phyloP scores from a whole-genome alignment of 2,329 filamentous ascomycete species.

The Aureobasidium sp. region DNA sequence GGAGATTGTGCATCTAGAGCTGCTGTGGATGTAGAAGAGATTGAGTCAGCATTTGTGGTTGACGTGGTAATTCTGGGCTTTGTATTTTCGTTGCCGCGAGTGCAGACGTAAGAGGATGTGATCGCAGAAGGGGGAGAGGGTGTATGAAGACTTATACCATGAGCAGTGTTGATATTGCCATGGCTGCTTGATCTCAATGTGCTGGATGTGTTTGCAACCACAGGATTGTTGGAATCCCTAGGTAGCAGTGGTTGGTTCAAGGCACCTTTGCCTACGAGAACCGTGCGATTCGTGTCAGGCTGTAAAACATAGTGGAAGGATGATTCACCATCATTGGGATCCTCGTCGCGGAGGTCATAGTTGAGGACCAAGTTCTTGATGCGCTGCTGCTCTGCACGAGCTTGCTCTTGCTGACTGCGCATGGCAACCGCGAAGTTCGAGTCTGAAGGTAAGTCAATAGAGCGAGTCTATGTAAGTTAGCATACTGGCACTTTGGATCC shows the following conservation, averaged over 20 bases:
- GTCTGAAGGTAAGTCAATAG: constrained; percentile 81
- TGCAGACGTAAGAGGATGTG: not conserved
- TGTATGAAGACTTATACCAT: constrained; percentile 13
- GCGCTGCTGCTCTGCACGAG: constrained; percentile 91
- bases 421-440: constrained; percentile 94
- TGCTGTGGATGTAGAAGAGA: constrained; percentile 4
- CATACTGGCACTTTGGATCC: not conserved
- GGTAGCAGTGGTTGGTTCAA: constrained; percentile 21
- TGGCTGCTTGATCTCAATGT: constrained; percentile 11
- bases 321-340: constrained; percentile 64
- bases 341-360: constrained; percentile 77
- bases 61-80: not conserved
- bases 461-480: constrained; percentile 60
- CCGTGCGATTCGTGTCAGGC: constrained; percentile 45
- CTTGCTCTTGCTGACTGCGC: constrained; percentile 90
- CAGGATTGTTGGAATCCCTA: constrained; percentile 25
- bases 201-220: not conserved
- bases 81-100: constrained; percentile 2
- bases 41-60: constrained; percentile 4
- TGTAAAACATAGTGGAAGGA: constrained; percentile 37
- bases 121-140: constrained; percentile 1
- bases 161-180: constrained; percentile 7
- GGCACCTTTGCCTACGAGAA: constrained; percentile 31
- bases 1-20: constrained; percentile 27
- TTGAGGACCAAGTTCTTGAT: constrained; percentile 98